Evolutionary conservation across 352 stramenopile genomes (phyloP), one percentile per base, ranked within the genome.

Genomic region (Globisporangium viniferum): DNA sequence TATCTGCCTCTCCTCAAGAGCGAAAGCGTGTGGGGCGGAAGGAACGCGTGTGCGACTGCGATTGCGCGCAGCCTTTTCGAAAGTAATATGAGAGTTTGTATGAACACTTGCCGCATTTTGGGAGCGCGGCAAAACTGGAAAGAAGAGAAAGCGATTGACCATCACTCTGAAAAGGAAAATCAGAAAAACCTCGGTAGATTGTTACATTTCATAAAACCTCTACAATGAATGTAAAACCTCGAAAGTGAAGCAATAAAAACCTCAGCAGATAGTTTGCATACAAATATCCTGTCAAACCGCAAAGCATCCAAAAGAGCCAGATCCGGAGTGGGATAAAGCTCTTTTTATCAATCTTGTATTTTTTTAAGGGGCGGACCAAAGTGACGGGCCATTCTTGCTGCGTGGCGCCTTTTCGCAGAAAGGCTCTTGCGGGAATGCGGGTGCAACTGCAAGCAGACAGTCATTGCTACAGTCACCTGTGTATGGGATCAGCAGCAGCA

Each of bases 71-170:
- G 41, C 41, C 44, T 66, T 66, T 58, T 66, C 46, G 33, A 58
- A 66, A 64, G 31, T 56, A 14, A 20, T 66, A 24, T 66, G 49
- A 35, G 29, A 20, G 29, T 58, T 66, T 66, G 60, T 66, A 66
- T 66, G 31, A 41, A 18, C 14, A 10, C 39, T 24, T 24, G 24
- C 39, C 18, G 15, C 15, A 49, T 49, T 49, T 49, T 49, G 39
- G 39, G 39, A 46, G 39, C 41, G 41, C 41, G 41, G 41, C 41
- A 49, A 49, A 49, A 49, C 5, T 6, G 14, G 41, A n/a, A 44
- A 39, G 33, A 46, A 46, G 39, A n/a, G 8, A 24, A 12, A 24
- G 27, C 14, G 54, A 31, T 15, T 18, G 20, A 65, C 39, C 59
- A 57, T 56, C 59, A 65, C 41, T 65, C 59, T 36, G 44, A 20